phyloP scores from a whole-genome alignment of 192 early-diverging fungal genomes.

The Backusella macrospora region DNA sequence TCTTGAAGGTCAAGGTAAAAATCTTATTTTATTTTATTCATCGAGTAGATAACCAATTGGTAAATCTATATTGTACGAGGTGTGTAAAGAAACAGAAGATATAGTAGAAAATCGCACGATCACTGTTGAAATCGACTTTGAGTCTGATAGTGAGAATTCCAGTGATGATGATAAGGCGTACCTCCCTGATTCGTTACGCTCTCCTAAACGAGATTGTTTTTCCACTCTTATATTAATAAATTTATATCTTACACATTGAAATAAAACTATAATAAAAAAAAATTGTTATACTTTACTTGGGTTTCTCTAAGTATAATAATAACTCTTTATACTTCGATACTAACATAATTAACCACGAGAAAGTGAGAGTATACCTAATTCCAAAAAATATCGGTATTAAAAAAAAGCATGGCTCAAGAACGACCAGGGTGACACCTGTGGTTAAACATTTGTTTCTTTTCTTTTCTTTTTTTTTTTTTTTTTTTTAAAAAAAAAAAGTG shows the following conservation, averaged over 20 bases:
- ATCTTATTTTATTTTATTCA: constrained; percentile 6
- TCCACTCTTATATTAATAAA: not conserved
- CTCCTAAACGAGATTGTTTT: not conserved
- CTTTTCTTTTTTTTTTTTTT: no score
- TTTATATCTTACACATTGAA: no score
- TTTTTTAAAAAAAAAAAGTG: no score
- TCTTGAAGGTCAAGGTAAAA: constrained; percentile 12
- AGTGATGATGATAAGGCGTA: not conserved
- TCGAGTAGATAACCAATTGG: constrained; percentile 8
- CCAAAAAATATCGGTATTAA: no score
- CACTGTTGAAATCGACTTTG: constrained; percentile 6
- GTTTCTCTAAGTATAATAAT: constrained; percentile 11
- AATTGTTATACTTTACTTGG: constrained; percentile 5
- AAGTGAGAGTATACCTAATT: no score
- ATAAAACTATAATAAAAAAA: not conserved
- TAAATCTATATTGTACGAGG: constrained; percentile 11
- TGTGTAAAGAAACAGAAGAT: constrained; percentile 9
- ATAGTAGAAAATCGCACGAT: constrained; percentile 6
- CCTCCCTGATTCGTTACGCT: not conserved
- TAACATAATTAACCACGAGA: constrained; percentile 12
- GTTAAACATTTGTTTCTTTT: no score
- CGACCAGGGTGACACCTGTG: no score
- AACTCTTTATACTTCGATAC: constrained; percentile 5
- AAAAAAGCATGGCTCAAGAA: no score
- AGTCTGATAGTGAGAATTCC: constrained; percentile 7